Evolutionary conservation across 352 stramenopile species (phyloP), one percentile per base, ranked within the genome.

Genomic region (Phytophthora brassicae): DNA sequence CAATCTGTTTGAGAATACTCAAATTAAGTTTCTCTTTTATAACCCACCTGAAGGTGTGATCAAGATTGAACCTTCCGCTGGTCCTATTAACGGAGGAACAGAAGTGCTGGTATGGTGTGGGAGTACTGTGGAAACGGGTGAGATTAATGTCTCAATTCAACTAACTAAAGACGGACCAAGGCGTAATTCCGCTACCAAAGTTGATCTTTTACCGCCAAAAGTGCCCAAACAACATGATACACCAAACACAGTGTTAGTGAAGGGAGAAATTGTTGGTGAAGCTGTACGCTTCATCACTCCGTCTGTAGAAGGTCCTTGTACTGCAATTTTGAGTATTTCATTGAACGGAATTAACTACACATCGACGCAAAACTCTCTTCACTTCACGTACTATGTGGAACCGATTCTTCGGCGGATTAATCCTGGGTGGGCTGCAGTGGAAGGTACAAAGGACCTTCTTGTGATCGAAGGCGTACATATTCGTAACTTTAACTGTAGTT

Each of bases 261-360:
- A 72, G 55, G 81, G 79, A 17, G 78, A 71, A 47, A 88, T 89
- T 36, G 69, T 88, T 3, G 79, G 81, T 6, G 81, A 88, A 38
- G 76, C 81, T 0, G 78, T 91, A 19, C 60, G 64, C 2, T 91
- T 91, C 47, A 41, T 75, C 9, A 64, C 72, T 0, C 82, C 82
- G 2, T 11, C 65, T 12, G 81, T 89, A 6, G 59, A 53, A 3
- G 56, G 50, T 3, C 64, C 70, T 3, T 82, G 78, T 14, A 60
- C 75, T 0, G 82, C 78, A 1, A 72, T 78, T 26, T 41, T 91
- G 24, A 88, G 82, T 46, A 88, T 91, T 49, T 80, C 79, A 0
- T 60, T 91, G 31, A 88, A 91, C n/a, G 82, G 80, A 0, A 91
- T 91, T 39, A 84, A 89, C 60, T 90, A 89, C 58, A 91, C 78